These are phyloP conservation scores for Strigomonas culicis DNA, from an alignment of 208 protist genomes.

Conservation along the genomic window DNA sequence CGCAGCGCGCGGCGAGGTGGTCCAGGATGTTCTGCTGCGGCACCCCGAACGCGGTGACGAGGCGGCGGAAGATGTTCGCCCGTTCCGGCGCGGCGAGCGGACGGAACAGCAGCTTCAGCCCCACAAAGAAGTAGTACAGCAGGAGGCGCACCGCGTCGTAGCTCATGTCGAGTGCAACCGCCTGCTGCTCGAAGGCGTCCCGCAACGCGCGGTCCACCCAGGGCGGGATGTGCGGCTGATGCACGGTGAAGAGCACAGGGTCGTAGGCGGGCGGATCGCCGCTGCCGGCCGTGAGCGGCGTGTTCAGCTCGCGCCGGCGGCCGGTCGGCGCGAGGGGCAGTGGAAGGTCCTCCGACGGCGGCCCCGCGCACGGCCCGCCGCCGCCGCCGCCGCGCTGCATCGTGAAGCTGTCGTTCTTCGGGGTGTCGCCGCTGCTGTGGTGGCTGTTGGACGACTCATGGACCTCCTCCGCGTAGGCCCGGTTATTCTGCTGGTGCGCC, in stretches of 20 bases:
- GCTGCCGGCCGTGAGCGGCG: neutral
- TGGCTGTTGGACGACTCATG: no score
- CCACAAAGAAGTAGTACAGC: slow-evolving; percentile 72
- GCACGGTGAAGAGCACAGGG: slow-evolving; percentile 33
- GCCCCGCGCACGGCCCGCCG: no score
- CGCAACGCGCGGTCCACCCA: slow-evolving; percentile 48
- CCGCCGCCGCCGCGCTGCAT: neutral
- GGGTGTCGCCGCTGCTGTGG: neutral
- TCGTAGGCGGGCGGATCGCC: neutral
- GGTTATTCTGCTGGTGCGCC: no score
- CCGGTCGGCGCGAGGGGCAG: neutral
- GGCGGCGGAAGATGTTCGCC: slow-evolving; percentile 65
- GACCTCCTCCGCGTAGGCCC: no score
- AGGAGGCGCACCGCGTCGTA: slow-evolving; percentile 71
- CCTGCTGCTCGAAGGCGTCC: slow-evolving; percentile 58
- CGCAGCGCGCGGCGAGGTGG: slow-evolving; percentile 71
- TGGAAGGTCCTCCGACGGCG: neutral
- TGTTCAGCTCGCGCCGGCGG: neutral
- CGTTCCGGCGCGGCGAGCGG: slow-evolving; percentile 65
- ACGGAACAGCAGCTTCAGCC: slow-evolving; percentile 64
- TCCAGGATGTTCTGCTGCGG: slow-evolving; percentile 60
- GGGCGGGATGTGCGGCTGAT: slow-evolving; percentile 39
- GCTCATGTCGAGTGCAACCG: slow-evolving; percentile 52
- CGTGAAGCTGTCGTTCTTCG: neutral
- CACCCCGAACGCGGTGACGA: slow-evolving; percentile 61